Conservation (phyloP, 208 protist species). For the Blechomonas ayalai region DNA sequence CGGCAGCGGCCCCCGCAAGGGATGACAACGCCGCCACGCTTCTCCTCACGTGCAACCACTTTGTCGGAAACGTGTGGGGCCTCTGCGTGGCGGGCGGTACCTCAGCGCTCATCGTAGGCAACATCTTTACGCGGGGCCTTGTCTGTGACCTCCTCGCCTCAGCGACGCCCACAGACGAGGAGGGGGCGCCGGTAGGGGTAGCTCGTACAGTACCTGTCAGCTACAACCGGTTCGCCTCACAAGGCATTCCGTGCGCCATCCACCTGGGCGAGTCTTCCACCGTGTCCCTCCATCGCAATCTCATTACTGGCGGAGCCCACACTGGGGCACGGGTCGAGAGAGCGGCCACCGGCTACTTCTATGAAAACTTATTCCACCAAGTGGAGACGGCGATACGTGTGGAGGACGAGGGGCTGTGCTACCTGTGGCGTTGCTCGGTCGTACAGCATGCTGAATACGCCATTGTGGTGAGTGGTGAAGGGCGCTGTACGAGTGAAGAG, state of each 20-base stretch:
- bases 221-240: constrained; percentile 25
- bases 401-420: neutral
- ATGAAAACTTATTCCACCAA: constrained; percentile 21
- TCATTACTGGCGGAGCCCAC: constrained; percentile 14
- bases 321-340: constrained; percentile 7
- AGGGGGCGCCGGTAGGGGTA: neutral
- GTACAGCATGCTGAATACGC: constrained; percentile 8
- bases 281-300: constrained; percentile 13
- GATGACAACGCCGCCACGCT: neutral
- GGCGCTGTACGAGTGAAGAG: neutral
- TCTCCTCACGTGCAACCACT: constrained; percentile 16
- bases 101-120: constrained; percentile 12
- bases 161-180: neutral
- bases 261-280: neutral
- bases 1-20: neutral
- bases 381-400: constrained; percentile 10
- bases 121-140: constrained; percentile 13
- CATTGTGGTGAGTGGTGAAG: neutral
- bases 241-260: constrained; percentile 5
- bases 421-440: neutral
- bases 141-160: constrained; percentile 13
- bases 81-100: constrained; percentile 7
- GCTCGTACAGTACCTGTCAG: neutral
- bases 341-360: neutral
- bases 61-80: constrained; percentile 17